Percentiles rank a stretch among this genome's conserved stretches.
phyloP scores from a whole-genome alignment of 1,139 yeast genomes.

The Suhomyces coccinellae region DNA sequence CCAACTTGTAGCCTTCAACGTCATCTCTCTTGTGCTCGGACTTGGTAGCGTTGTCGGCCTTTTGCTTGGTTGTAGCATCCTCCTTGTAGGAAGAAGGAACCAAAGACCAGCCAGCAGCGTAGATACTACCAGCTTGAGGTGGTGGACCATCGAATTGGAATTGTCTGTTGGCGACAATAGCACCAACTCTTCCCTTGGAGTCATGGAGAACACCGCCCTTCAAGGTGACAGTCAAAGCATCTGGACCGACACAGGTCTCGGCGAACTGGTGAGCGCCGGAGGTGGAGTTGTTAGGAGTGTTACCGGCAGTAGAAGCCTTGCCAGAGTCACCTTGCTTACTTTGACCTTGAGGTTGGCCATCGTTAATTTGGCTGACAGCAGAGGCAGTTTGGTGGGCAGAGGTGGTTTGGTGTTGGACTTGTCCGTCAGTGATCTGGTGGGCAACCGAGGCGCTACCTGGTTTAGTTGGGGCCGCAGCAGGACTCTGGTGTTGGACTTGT shows the following conservation, averaged over 20 bases:
- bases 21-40: constrained; percentile 20
- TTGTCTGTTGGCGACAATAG: constrained; percentile 47
- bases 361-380: constrained; percentile 35
- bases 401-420: constrained; percentile 41
- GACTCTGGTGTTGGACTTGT: constrained; percentile 29
- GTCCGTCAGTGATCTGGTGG: constrained; percentile 42
- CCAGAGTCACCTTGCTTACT: constrained; percentile 25
- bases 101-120: constrained; percentile 40
- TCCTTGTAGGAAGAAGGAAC: constrained; percentile 25
- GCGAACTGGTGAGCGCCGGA: no score
- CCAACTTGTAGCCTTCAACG: constrained; percentile 29
- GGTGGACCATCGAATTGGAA: constrained; percentile 50
- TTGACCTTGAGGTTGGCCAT: constrained; percentile 36
- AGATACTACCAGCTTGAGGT: constrained; percentile 44
- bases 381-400: constrained; percentile 25
- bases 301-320: constrained; percentile 28
- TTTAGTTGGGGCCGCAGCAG: constrained; percentile 19
- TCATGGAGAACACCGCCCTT: constrained; percentile 35
- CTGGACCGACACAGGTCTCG: constrained; percentile 29
- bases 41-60: constrained; percentile 15
- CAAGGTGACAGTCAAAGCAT: constrained; percentile 33
- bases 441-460: constrained; percentile 16
- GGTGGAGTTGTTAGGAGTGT: constrained; percentile 14
- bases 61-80: constrained; percentile 13
- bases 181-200: constrained; percentile 38